A percentile compares a stretch with the other conserved stretches of the same genome.
Conservation (phyloP, 2,329 filamentous ascomycete species). For the Fusarium tuaranense region DNA sequence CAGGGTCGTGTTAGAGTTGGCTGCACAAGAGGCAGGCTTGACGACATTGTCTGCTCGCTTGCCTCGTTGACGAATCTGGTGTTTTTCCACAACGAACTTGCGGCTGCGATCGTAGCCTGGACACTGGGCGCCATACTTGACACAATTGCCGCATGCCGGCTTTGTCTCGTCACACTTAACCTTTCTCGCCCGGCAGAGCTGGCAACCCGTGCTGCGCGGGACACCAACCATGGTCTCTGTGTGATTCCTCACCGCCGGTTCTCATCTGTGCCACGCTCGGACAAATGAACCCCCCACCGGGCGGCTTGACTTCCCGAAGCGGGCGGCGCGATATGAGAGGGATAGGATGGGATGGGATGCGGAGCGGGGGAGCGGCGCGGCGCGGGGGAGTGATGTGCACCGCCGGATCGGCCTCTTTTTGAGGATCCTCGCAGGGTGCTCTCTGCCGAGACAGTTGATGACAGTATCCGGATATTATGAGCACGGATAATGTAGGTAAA, state of each 20-base stretch:
- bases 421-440: conserved; percentile 3
- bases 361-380: conserved; percentile 13
- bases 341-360: conserved; percentile 15
- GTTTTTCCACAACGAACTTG: conserved; percentile 57
- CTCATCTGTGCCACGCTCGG: conserved; percentile 35
- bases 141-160: conserved; percentile 55
- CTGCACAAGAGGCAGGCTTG: conserved; percentile 19
- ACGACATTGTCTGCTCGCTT: conserved; percentile 18
- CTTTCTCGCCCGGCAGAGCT: conserved; percentile 54
- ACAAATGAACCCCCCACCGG: conserved; percentile 33
- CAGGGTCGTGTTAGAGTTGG: conserved; percentile 20
- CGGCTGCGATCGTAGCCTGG: conserved; percentile 53
- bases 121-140: conserved; percentile 52
- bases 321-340: conserved; percentile 19
- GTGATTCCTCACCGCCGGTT: conserved; percentile 39
- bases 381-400: conserved; percentile 30
- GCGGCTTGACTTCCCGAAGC: conserved; percentile 35
- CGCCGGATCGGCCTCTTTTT: conserved; percentile 16
- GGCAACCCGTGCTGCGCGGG: conserved; percentile 53
- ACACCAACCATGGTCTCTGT: conserved; percentile 52
- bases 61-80: conserved; percentile 49
- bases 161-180: conserved; percentile 60
- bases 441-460: background rate
- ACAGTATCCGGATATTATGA: background rate
- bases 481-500: background rate